Evolutionary conservation across 2,329 filamentous ascomycete genomes (phyloP).

Genomic region (Thielaviopsis ethacetica): DNA sequence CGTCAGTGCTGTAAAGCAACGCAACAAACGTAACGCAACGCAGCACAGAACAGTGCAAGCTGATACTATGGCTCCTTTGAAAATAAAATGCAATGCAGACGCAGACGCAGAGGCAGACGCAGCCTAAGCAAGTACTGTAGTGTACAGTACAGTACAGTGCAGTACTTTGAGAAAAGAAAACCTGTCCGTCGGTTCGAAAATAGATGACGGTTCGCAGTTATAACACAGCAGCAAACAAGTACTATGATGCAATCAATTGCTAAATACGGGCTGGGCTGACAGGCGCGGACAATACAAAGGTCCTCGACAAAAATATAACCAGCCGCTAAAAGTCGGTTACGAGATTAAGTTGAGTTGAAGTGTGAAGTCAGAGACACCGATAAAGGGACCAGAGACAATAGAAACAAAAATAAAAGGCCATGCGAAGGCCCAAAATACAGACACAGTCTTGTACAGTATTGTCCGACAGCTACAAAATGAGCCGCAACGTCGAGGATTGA

Average conservation of each 20-base stretch:
- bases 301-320: not conserved
- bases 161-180: too few relatives aligned
- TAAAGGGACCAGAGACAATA: not conserved
- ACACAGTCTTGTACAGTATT: not conserved
- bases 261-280: not conserved
- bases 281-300: not conserved
- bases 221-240: not conserved
- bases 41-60: too few relatives aligned
- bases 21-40: too few relatives aligned
- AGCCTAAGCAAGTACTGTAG: too few relatives aligned
- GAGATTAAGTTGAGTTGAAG: not conserved
- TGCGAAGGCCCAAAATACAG: not conserved
- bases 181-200: too few relatives aligned
- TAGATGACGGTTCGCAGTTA: not conserved
- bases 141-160: too few relatives aligned
- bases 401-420: not conserved
- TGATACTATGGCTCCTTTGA: too few relatives aligned
- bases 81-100: too few relatives aligned
- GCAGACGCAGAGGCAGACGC: too few relatives aligned
- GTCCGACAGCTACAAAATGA: not conserved
- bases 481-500: not conserved
- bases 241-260: not conserved
- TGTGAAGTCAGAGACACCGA: not conserved
- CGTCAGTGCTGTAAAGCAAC: too few relatives aligned
- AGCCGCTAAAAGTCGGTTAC: not conserved